Evolutionary conservation across 2,329 filamentous ascomycete genomes (phyloP).

Genomic region (Orbilia oligospora): DNA sequence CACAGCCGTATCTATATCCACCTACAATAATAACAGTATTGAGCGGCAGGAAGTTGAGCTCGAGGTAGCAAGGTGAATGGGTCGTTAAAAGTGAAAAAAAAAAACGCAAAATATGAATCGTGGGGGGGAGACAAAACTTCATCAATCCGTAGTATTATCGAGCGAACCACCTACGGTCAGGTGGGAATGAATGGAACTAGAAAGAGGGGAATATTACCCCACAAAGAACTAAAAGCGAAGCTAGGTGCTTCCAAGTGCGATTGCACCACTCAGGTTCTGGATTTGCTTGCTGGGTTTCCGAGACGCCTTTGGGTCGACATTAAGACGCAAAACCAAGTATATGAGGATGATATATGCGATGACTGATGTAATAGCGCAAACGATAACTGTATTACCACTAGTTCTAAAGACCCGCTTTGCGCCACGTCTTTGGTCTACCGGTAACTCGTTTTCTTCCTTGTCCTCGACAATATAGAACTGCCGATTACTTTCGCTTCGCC

Average conservation of each 20-base stretch:
- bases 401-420: conserved; percentile 54
- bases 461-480: conserved; percentile 80
- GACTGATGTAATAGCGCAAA: conserved; percentile 45
- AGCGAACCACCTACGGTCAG: too few relatives aligned
- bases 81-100: too few relatives aligned
- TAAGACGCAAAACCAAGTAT: conserved; percentile 32
- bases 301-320: conserved; percentile 36
- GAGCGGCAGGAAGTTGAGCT: too few relatives aligned
- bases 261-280: conserved; percentile 28
- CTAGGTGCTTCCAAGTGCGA: conserved; percentile 19
- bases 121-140: too few relatives aligned
- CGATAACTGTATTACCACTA: conserved; percentile 59
- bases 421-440: conserved; percentile 16
- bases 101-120: too few relatives aligned
- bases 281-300: conserved; percentile 1
- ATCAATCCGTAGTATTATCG: too few relatives aligned
- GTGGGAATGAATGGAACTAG: not conserved
- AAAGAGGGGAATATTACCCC: not conserved
- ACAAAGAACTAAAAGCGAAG: not conserved
- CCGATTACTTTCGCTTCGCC: conserved; percentile 89
- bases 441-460: conserved; percentile 57
- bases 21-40: too few relatives aligned
- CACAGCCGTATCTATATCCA: too few relatives aligned
- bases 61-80: too few relatives aligned
- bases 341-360: conserved; percentile 37